Evolutionary conservation across 495 filamentous ascomycete genomes (phyloP), one percentile per base, ranked within the genome.

Genomic region (Penicillium pulvis): DNA sequence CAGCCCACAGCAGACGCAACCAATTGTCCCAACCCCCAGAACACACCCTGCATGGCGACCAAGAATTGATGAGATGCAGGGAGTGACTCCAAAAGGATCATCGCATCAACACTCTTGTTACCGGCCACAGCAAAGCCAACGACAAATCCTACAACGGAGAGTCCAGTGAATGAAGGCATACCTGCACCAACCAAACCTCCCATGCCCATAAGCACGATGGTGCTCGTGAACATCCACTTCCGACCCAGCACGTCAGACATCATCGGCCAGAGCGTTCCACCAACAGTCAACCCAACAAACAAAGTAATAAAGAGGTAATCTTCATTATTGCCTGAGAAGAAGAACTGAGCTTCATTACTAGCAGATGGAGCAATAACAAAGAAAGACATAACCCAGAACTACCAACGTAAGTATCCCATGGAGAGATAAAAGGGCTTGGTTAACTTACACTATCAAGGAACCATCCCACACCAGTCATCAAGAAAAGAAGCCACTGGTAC

Each of bases 401-500:
- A 26, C 19, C 36, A 36, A 36, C 23, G 20, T 43, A 19, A 43
- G 33, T 43, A 28, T 53, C 1, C 36, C 36, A 16, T 24, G 20
- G 6, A 30, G 2, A 14, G 12, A n/a, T 8, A 6, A 16, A 41
- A 52, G 17, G 17, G 12, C n/a, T 41, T 9, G 11, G 16, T 16
- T 6, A 5, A 59, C 71, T 60, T 59, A 80, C 71, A 53, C 74
- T 82, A 44, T 80, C 78, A 33, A 76, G 68, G 30, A 82, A 66
- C 86, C 86, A 92, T 28, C 89, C 90, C 53, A 90, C 90, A 3
- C 88, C 86, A 36, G 87, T 85, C 16, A 91, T 83, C 16, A 83
- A 67, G 64, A 90, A 91, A 0, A 92, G 77, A 58, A 86, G 76
- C 84, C 84, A 91, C 74, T 93, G 88, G 65, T 92, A 93, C 59